These are phyloP conservation scores for Huntiella savannae DNA, from an alignment of 2,329 filamentous ascomycete genomes.

Conservation along the genomic window DNA sequence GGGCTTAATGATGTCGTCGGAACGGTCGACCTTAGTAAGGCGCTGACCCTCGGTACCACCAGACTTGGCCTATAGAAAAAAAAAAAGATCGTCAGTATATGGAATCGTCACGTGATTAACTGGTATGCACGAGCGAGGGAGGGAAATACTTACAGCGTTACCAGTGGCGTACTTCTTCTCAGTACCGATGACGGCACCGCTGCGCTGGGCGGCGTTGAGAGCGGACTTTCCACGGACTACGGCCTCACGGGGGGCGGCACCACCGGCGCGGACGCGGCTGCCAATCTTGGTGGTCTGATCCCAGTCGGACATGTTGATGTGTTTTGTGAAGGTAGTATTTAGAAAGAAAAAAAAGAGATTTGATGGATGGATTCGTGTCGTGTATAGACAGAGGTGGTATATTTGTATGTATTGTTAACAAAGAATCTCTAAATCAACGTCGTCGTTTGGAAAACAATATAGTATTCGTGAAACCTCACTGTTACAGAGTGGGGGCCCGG, in stretches of 20 bases:
- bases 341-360: background rate
- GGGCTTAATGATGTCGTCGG: slow-evolving; percentile 93
- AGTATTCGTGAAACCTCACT: too few relatives aligned
- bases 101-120: background rate
- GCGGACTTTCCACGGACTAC: slow-evolving; percentile 69
- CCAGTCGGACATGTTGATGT: slow-evolving; percentile 59
- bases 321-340: background rate
- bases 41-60: slow-evolving; percentile 64
- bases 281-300: slow-evolving; percentile 84
- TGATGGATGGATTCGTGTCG: background rate
- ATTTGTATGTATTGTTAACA: too few relatives aligned
- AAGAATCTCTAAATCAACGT: background rate
- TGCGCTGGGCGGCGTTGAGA: slow-evolving; percentile 76
- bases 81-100: background rate
- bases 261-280: slow-evolving; percentile 56
- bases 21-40: slow-evolving; percentile 92
- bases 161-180: slow-evolving; percentile 77
- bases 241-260: slow-evolving; percentile 53
- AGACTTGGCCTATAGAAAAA: slow-evolving; percentile 7
- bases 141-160: slow-evolving; percentile 49
- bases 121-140: background rate
- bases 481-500: background rate
- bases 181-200: slow-evolving; percentile 55
- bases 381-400: too few relatives aligned
- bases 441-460: background rate